Base-by-base conservation (phyloP, 345 rosid species). In the Noccaea bulbosa region DNA sequence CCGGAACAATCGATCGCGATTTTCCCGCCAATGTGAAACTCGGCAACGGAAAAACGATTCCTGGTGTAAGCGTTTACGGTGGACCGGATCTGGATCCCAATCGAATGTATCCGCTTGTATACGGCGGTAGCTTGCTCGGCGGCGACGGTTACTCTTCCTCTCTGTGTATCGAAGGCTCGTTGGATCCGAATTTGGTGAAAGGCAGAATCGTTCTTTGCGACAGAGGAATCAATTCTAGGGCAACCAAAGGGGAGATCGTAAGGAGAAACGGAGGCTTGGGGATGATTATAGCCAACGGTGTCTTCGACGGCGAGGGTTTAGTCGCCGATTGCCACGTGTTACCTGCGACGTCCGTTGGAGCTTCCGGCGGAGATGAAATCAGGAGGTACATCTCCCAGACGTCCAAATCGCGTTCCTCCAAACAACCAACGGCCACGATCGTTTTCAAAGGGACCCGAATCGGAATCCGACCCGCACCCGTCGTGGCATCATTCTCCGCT, bases 301-400 rank as follows among this genome's bases (percentile, higher is more conserved):
- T 84, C 3, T 89, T 91, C 5, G 96, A 94, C 54, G 99, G 97
- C 0, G 97, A 94, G 55, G 99, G 97, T 0, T 63, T 94, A 53
- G 95, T 94, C 4, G 97, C 92, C 0, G 99, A 94, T 63, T 88
- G 96, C 74, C 99, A 94, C 65, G 80, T 94, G 16, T 62, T 94
- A 58, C 99, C 99, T 0, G 91, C 96, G 0, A 79, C 91, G 0
- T 77, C 98, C 0, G 81, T 94, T 5, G 98, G 98, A 11, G 95
- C 97, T 0, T 22, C 80, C 0, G 84, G 77, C 1, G 97, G 96
- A 0, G 89, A 88, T 70, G 85, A 81, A 43, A 82, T 92, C 9
- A 81, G 97, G 65, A 84, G 73, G 14, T 94, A 94, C 55, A 78
- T 88, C 30, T 80, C 80, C 1, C 62, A 62, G 0, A 69, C 83